Conservation (phyloP, 306 rosid genomes). For the Elaeagnus macrophylla region DNA sequence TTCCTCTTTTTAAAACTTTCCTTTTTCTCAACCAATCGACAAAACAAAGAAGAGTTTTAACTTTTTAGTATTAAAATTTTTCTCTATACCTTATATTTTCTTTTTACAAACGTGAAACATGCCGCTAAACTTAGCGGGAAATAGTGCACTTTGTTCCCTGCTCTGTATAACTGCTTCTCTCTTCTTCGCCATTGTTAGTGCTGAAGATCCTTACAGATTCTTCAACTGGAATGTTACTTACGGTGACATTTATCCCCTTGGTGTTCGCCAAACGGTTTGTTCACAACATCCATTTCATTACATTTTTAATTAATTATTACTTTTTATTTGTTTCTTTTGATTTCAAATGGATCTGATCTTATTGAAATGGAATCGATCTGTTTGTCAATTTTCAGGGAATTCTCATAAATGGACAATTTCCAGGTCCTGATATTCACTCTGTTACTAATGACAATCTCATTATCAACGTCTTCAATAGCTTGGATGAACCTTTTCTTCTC, state of each 20-base stretch:
- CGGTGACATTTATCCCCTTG: conserved; percentile 93
- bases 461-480: conserved; percentile 87
- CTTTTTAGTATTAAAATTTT: background rate
- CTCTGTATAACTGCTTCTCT: conserved; percentile 30
- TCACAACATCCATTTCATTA: too few relatives aligned
- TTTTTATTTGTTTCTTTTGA: background rate
- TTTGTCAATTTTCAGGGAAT: conserved; percentile 49
- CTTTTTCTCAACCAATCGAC: background rate
- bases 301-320: background rate
- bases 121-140: conserved; percentile 33
- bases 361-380: conserved; percentile 12
- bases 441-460: conserved; percentile 95
- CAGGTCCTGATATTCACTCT: conserved; percentile 93
- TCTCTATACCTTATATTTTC: background rate
- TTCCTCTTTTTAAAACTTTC: too few relatives aligned
- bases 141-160: conserved; percentile 19
- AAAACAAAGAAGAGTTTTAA: background rate
- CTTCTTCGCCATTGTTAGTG: conserved; percentile 30
- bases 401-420: conserved; percentile 89
- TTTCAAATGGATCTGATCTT: conserved; percentile 7
- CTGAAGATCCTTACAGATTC: conserved; percentile 94
- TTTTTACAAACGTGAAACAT: conserved; percentile 16
- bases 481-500: conserved; percentile 83
- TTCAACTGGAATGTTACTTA: conserved; percentile 87
- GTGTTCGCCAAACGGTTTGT: conserved; percentile 73